Evolutionary conservation across 2,329 filamentous ascomycete species (phyloP), one percentile per base, ranked within the genome.

Genomic region (Colletotrichum sp.): DNA sequence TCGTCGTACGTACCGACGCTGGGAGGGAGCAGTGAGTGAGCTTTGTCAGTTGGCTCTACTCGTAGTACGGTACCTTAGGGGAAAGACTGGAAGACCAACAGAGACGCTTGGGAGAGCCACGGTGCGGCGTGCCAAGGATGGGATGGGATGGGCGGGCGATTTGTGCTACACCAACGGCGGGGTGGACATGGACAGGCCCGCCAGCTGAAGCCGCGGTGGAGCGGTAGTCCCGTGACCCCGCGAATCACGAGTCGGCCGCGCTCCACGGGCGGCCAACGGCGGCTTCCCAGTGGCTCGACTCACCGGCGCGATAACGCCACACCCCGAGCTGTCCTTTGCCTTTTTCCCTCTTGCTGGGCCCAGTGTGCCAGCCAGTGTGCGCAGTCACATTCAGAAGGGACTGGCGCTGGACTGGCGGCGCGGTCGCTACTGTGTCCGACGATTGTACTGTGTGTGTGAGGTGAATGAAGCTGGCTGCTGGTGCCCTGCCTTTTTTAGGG

Each of bases 91-190:
- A 34, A 56, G 36, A 32, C 32, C 36, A 26, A 55, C 63, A 59
- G 52, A 69, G 52, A 68, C 48, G 30, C 56, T 59, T 36, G 58
- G n/a, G 58, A 67, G 21, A 63, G 61, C 21, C 55, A 58, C 55
- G 55, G 55, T 26, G 55, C 70, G 30, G 52, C 32, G 26, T 24
- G 58, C 56, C 67, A 67, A 66, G 69, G 62, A 68, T 30, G 38
- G 43, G 55, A 58, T 62, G 58, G 72, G 69, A 73, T 68, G 48
- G 43, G 69, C 69, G 67, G 58, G 56, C 24, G 24, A 28, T 61
- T 36, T 32, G 69, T 73, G 73, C 73, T 75, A 73, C 73, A 75
- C 48, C 58, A 73, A 75, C 73, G 73, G 73, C 73, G 70, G 73
- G 73, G 70, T 75, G 73, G 18, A 12, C 70, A 69, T 69, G 73